Conservation (phyloP, 1,284 basidiomycete species). For the Malassezia nana region DNA sequence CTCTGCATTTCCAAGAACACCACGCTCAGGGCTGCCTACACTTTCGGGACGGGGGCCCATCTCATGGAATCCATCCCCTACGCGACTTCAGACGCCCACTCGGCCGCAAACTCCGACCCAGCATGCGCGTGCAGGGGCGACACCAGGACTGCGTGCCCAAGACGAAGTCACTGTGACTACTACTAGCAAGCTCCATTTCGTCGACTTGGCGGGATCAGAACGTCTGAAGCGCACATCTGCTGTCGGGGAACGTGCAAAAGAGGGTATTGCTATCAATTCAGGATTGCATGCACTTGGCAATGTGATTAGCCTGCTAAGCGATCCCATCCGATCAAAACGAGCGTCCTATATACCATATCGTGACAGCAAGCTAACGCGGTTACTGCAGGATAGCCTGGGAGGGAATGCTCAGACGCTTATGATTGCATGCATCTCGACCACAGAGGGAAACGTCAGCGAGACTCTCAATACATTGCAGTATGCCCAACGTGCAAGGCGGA, state of each 20-base stretch:
- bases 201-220: constrained; percentile 93
- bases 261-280: constrained; percentile 76
- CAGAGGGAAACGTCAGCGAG: constrained; percentile 87
- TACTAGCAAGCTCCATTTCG: constrained; percentile 94
- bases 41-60: not conserved
- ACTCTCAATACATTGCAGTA: constrained; percentile 97
- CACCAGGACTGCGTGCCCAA: not conserved
- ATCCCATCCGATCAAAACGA: constrained; percentile 59
- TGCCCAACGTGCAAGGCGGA: constrained; percentile 90
- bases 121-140: not conserved
- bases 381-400: constrained; percentile 92
- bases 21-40: constrained; percentile 5
- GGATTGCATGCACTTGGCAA: constrained; percentile 92
- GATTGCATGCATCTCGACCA: constrained; percentile 94
- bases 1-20: constrained; percentile 4
- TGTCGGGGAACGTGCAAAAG: constrained; percentile 86
- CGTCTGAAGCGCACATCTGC: constrained; percentile 53
- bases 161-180: constrained; percentile 67
- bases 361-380: constrained; percentile 86
- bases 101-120: not conserved
- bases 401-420: constrained; percentile 96
- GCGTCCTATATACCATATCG: constrained; percentile 79
- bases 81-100: constrained; percentile 12
- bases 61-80: constrained; percentile 3
- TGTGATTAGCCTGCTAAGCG: constrained; percentile 95